A percentile compares a stretch with the other conserved stretches of the same genome.
These are phyloP conservation scores for Umbelopsis sp. DNA, from an alignment of 371 early-diverging fungal species.

Conservation along the genomic window DNA sequence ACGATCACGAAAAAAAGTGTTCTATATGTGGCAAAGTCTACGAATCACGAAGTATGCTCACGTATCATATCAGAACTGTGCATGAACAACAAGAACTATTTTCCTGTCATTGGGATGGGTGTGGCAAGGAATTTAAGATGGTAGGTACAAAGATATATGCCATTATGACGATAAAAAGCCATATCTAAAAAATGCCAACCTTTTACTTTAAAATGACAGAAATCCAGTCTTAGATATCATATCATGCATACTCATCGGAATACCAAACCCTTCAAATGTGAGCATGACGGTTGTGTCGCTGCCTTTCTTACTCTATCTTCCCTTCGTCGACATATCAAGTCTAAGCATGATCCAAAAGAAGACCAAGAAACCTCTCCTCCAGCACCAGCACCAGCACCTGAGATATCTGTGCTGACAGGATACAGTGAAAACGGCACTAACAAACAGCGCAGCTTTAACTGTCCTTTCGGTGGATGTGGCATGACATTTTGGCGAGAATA, in stretches of 20 bases:
- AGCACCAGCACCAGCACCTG: constrained; percentile 17
- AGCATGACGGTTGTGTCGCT: constrained; percentile 47
- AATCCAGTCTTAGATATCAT: constrained; percentile 40
- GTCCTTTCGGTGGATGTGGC: constrained; percentile 30
- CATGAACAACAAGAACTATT: constrained; percentile 32
- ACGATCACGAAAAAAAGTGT: constrained; percentile 56
- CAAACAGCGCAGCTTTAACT: constrained; percentile 23
- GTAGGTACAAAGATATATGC: constrained; percentile 25
- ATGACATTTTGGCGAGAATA: constrained; percentile 27
- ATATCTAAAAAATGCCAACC: not conserved
- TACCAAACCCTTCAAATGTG: constrained; percentile 41
- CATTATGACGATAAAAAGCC: no score
- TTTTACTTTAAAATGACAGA: constrained; percentile 20
- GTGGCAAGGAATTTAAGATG: constrained; percentile 41
- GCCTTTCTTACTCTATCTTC: constrained; percentile 63
- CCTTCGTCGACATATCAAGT: constrained; percentile 44
- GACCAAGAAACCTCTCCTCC: constrained; percentile 12
- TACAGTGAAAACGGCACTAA: constrained; percentile 25
- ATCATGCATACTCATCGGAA: constrained; percentile 47
- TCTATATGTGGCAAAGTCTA: constrained; percentile 56
- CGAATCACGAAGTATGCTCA: constrained; percentile 33
- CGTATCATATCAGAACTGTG: constrained; percentile 47
- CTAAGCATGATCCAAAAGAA: constrained; percentile 26
- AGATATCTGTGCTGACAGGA: constrained; percentile 25
- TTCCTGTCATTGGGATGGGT: constrained; percentile 52